A percentile compares a stretch with the other conserved stretches of the same genome.
Conservation (phyloP, 768 basidiomycete species). For the Podaxis rugospora region DNA sequence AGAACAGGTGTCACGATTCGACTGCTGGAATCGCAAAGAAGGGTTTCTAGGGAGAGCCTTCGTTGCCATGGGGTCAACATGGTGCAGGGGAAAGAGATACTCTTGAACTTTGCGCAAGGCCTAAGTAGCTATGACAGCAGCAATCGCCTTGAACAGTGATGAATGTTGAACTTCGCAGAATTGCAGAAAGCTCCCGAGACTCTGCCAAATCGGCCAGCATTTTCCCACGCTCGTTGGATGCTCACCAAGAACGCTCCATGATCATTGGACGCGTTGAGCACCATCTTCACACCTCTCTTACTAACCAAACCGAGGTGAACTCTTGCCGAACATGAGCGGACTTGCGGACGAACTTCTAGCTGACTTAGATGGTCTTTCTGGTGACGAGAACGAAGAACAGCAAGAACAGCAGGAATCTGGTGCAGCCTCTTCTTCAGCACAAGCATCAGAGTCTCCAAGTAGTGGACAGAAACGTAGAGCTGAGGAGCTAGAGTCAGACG, state of each 20-base stretch:
- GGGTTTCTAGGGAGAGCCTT: background rate
- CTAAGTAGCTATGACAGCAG: background rate
- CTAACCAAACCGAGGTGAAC: background rate
- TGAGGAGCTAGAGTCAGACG: slow-evolving; percentile 44
- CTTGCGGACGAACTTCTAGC: slow-evolving; percentile 92
- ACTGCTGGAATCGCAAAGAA: background rate
- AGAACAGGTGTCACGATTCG: background rate
- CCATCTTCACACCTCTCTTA: background rate
- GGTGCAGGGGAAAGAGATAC: background rate
- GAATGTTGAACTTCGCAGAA: background rate
- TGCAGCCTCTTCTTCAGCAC: slow-evolving; percentile 1
- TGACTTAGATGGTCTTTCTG: slow-evolving; percentile 85
- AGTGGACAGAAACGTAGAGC: slow-evolving; percentile 64
- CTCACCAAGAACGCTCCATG: background rate
- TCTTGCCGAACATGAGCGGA: slow-evolving; percentile 50
- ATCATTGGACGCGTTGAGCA: background rate
- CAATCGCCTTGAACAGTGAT: background rate
- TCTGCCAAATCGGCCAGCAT: background rate
- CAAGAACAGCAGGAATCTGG: slow-evolving; percentile 21
- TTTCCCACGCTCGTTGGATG: background rate
- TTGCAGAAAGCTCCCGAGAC: background rate
- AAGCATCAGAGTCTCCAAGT: slow-evolving; percentile 9
- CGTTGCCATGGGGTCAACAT: background rate
- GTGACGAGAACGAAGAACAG: slow-evolving; percentile 50
- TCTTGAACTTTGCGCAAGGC: background rate